These are phyloP conservation scores for Zelonia costaricensis DNA, from an alignment of 208 protist species.

Conservation along the genomic window DNA sequence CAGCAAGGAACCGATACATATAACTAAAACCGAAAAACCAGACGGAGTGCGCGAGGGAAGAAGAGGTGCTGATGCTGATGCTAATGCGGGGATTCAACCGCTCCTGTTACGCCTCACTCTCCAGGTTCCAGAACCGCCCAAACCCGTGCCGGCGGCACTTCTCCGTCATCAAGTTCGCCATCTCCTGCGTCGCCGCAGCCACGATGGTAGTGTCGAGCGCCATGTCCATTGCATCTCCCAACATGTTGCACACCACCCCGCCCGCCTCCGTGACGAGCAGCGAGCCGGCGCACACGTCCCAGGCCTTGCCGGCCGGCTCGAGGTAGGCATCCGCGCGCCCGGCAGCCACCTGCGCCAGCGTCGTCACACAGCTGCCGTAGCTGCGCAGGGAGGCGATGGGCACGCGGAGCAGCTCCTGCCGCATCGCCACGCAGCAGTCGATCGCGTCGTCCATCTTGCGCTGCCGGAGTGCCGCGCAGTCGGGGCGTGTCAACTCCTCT, in stretches of 20 bases:
- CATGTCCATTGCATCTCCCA: slow-evolving; percentile 52
- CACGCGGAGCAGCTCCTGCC: slow-evolving; percentile 16
- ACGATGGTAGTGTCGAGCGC: slow-evolving; percentile 52
- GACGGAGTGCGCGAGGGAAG: too few relatives aligned
- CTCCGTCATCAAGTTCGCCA: slow-evolving; percentile 31
- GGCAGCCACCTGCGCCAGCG: slow-evolving; percentile 54
- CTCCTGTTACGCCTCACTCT: too few relatives aligned
- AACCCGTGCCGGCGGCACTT: slow-evolving; percentile 35
- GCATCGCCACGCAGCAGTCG: slow-evolving; percentile 37
- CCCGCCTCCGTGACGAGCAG: slow-evolving; percentile 77
- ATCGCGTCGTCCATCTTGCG: slow-evolving; percentile 36
- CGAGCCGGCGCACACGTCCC: slow-evolving; percentile 63
- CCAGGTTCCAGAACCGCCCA: slow-evolving; percentile 43
- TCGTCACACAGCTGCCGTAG: slow-evolving; percentile 46
- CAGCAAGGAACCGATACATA: too few relatives aligned
- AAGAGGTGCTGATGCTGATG: too few relatives aligned
- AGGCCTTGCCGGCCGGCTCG: slow-evolving; percentile 53
- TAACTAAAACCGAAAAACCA: too few relatives aligned
- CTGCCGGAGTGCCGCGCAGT: slow-evolving; percentile 6
- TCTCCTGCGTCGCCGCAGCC: slow-evolving; percentile 37
- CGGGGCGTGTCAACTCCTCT: slow-evolving; percentile 5
- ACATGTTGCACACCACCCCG: slow-evolving; percentile 57
- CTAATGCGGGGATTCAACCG: too few relatives aligned
- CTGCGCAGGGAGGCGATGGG: slow-evolving; percentile 44
- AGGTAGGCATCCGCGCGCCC: slow-evolving; percentile 68